Evolutionary conservation across 805 yeast species (phyloP).

Genomic region (Wickerhamiella australiensis): DNA sequence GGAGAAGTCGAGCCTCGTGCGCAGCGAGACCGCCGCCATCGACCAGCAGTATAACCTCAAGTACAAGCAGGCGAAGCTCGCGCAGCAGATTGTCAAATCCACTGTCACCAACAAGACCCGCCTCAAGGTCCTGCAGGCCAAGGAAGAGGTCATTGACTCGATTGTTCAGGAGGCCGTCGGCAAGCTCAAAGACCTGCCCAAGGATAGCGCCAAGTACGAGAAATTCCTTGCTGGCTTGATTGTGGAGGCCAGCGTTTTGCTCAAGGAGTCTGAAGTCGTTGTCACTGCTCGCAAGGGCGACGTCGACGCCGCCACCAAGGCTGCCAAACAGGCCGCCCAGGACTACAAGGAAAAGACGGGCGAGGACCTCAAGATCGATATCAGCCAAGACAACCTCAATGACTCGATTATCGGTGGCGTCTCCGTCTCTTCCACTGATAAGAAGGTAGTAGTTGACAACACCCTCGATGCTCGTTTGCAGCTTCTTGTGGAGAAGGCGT

Average conservation of each 20-base stretch:
- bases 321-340: slow-evolving; percentile 47
- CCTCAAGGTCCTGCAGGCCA: slow-evolving; percentile 74
- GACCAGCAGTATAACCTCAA: slow-evolving; percentile 70
- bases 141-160: slow-evolving; percentile 64
- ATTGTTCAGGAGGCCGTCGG: slow-evolving; percentile 60
- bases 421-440: slow-evolving; percentile 51
- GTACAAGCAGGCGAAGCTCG: slow-evolving; percentile 79
- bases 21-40: slow-evolving; percentile 80
- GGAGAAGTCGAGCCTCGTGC: slow-evolving; percentile 89
- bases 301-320: slow-evolving; percentile 42
- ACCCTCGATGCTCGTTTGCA: slow-evolving; percentile 90
- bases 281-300: slow-evolving; percentile 61
- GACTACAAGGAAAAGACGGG: slow-evolving; percentile 53
- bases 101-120: slow-evolving; percentile 93
- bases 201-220: slow-evolving; percentile 48
- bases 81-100: slow-evolving; percentile 91
- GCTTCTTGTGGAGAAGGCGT: slow-evolving; percentile 66
- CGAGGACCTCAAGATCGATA: slow-evolving; percentile 40
- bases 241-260: slow-evolving; percentile 51
- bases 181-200: slow-evolving; percentile 46
- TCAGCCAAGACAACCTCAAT: slow-evolving; percentile 51
- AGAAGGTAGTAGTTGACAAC: slow-evolving; percentile 81
- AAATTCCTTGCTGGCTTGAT: slow-evolving; percentile 64
- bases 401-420: slow-evolving; percentile 76
- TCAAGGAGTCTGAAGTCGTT: slow-evolving; percentile 58